phyloP scores from a whole-genome alignment of 371 early-diverging fungal genomes.

The Mortierella sp. region DNA sequence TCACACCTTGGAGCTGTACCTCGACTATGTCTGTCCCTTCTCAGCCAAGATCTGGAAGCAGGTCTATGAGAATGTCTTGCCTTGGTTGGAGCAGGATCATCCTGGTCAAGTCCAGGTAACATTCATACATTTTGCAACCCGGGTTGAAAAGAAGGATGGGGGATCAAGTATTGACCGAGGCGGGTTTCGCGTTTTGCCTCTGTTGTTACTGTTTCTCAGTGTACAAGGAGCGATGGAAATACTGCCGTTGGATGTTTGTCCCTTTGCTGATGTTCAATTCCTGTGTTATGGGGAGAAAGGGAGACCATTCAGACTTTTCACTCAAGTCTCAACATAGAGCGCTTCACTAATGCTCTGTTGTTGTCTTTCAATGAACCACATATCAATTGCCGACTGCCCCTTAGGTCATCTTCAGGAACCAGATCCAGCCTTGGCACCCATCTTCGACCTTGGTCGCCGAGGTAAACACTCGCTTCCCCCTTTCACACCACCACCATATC shows the following conservation, averaged over 20 bases:
- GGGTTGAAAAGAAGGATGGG: not conserved
- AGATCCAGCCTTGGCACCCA: conserved; percentile 91
- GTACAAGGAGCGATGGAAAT: not conserved
- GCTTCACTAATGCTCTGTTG: not conserved
- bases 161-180: not conserved
- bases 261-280: not conserved
- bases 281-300: not conserved
- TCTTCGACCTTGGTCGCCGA: conserved; percentile 81
- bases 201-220: not conserved
- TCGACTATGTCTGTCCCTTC: conserved; percentile 80
- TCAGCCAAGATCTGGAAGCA: conserved; percentile 70
- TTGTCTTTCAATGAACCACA: not conserved
- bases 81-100: conserved; percentile 66
- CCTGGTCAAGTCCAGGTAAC: conserved; percentile 65
- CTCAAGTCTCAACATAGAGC: not conserved
- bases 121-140: not conserved
- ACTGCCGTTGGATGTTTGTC: not conserved
- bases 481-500: not conserved
- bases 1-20: conserved; percentile 72
- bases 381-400: not conserved
- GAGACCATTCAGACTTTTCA: not conserved
- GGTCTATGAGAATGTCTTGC: conserved; percentile 66
- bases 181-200: not conserved
- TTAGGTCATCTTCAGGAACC: conserved; percentile 80
- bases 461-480: conserved; percentile 23